A percentile compares a stretch with the other conserved stretches of the same genome.
These are phyloP conservation scores for Quercus tomentella DNA, from an alignment of 331 rosid genomes.

Conservation along the genomic window DNA sequence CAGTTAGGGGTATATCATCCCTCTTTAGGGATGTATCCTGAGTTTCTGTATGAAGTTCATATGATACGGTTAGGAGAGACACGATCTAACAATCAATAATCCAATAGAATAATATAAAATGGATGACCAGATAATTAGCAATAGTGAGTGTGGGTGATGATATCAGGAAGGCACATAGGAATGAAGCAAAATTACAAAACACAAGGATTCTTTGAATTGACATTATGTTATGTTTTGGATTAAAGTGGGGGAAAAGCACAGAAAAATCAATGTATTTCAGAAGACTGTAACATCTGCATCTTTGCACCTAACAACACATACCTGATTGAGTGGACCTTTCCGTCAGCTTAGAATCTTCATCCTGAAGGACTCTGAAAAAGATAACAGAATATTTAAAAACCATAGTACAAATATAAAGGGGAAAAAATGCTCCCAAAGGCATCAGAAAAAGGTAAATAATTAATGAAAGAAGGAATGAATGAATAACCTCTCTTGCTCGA, in stretches of 20 bases:
- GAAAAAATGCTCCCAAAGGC: conserved; percentile 2
- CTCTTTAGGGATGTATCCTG: conserved; percentile 27
- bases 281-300: not conserved
- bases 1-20: conserved; percentile 54
- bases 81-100: not conserved
- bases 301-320: conserved; percentile 19
- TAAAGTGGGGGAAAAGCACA: not conserved
- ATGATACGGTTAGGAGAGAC: conserved; percentile 17
- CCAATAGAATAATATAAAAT: not conserved
- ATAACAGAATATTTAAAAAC: conserved; percentile 21
- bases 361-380: conserved; percentile 39
- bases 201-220: not conserved
- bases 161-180: not conserved
- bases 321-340: conserved; percentile 52
- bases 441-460: not conserved
- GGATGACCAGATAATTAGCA: not conserved
- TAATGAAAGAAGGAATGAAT: conserved; percentile 4
- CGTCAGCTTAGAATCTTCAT: conserved; percentile 43
- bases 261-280: conserved; percentile 6
- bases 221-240: not conserved
- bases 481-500: conserved; percentile 55
- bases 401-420: conserved; percentile 9
- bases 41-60: conserved; percentile 29
- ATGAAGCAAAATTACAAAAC: not conserved
- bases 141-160: not conserved